Evolutionary conservation across 1,139 yeast species (phyloP).

Genomic region (Taiozyma sp.): DNA sequence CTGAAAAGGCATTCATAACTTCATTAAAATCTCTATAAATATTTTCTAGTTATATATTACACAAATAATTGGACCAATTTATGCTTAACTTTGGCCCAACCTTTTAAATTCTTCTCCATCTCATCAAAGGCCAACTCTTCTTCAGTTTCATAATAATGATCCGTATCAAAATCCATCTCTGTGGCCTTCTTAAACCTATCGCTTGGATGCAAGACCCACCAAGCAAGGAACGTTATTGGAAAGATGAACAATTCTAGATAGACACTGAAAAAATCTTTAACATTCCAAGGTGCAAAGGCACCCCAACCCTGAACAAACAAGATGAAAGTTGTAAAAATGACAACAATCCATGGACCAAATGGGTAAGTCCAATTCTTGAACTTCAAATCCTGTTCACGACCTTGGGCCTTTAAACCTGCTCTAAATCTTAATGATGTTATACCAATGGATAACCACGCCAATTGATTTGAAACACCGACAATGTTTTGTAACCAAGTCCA

Average conservation of each 20-base stretch:
- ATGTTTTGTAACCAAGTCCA: conserved; percentile 34
- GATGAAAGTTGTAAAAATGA: conserved; percentile 40
- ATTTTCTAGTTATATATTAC: not conserved
- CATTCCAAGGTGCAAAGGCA: conserved; percentile 51
- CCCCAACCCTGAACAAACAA: conserved; percentile 62
- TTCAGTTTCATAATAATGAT: conserved; percentile 44
- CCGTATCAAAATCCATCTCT: conserved; percentile 62
- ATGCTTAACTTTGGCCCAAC: conserved; percentile 4
- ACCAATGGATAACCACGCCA: conserved; percentile 35
- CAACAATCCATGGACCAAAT: conserved; percentile 54
- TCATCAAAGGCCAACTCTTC: conserved; percentile 42
- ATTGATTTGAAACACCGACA: conserved; percentile 34
- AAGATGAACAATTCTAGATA: conserved; percentile 41
- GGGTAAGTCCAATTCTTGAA: conserved; percentile 55
- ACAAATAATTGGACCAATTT: conserved; percentile 10
- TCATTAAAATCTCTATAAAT: not conserved
- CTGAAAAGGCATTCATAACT: not conserved
- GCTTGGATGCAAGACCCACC: conserved; percentile 38
- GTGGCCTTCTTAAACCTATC: conserved; percentile 42
- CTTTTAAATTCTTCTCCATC: conserved; percentile 14
- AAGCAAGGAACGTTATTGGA: conserved; percentile 42
- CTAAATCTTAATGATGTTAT: conserved; percentile 46
- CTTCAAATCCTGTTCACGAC: conserved; percentile 19
- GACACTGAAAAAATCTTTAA: conserved; percentile 44
- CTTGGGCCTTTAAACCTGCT: conserved; percentile 40